These are phyloP conservation scores for Rhizopogon roseolus DNA, from an alignment of 768 basidiomycete genomes.

Conservation along the genomic window DNA sequence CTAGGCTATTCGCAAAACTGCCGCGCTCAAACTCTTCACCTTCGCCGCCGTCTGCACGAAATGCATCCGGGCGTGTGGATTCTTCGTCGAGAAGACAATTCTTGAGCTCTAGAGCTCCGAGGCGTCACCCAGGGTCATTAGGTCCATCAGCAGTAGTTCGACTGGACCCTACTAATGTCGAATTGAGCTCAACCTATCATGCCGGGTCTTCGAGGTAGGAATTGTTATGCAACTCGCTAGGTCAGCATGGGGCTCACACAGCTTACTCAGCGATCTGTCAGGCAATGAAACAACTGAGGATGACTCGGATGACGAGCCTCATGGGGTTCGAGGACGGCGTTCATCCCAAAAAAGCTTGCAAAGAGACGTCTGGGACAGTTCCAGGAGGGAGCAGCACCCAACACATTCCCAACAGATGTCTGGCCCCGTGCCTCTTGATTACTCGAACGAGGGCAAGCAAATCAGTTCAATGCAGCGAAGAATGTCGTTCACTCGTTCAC, in stretches of 20 bases:
- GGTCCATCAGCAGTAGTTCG: conserved; percentile 11
- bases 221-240: not conserved
- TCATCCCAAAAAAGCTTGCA: conserved; percentile 26
- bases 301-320: conserved; percentile 52
- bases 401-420: conserved; percentile 17
- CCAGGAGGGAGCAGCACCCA: conserved; percentile 24
- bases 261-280: conserved; percentile 40
- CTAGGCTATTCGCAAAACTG: conserved; percentile 46
- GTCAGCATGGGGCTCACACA: conserved; percentile 15
- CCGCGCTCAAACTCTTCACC: conserved; percentile 77
- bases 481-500: conserved; percentile 64
- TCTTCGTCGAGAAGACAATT: conserved; percentile 30
- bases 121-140: conserved; percentile 21
- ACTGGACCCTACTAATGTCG: conserved; percentile 35
- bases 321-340: conserved; percentile 39
- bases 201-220: conserved; percentile 77
- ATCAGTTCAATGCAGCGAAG: conserved; percentile 32
- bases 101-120: conserved; percentile 22
- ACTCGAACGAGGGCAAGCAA: conserved; percentile 27
- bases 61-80: conserved; percentile 48
- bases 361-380: conserved; percentile 18
- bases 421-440: conserved; percentile 22
- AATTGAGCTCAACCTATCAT: conserved; percentile 85
- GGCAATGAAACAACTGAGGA: conserved; percentile 48
- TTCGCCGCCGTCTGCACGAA: conserved; percentile 60